Evolutionary conservation across 805 yeast species (phyloP).

Genomic region (Ogataea sp.): DNA sequence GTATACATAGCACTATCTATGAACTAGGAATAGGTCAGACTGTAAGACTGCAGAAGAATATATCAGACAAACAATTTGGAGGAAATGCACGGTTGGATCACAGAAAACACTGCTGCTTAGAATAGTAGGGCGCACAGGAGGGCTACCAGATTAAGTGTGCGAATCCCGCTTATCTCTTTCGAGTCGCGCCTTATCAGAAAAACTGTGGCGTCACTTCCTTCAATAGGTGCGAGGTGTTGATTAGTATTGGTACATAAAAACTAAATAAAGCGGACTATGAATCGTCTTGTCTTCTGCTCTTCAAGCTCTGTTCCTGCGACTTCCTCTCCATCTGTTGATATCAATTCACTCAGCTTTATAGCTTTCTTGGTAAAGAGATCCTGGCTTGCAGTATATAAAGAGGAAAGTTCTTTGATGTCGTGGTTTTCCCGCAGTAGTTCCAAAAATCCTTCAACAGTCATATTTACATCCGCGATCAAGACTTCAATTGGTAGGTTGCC

Average conservation of each 20-base stretch:
- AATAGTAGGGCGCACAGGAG: too few species aligned
- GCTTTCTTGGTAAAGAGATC: constrained; percentile 17
- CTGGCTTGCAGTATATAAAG: constrained; percentile 10
- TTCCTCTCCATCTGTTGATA: neutral
- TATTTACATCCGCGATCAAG: constrained; percentile 1
- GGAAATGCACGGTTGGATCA: too few species aligned
- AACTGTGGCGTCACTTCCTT: constrained; percentile 1
- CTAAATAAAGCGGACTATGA: neutral
- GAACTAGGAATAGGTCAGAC: too few species aligned
- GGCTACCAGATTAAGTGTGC: too few species aligned
- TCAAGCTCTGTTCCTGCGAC: neutral
- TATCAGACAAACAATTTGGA: too few species aligned
- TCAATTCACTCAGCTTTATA: neutral
- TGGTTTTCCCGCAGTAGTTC: constrained; percentile 6
- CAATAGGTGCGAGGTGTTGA: neutral
- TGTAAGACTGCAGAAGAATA: too few species aligned
- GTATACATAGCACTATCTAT: too few species aligned
- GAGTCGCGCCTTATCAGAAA: neutral
- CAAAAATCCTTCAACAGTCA: constrained; percentile 11
- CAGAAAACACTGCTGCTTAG: too few species aligned
- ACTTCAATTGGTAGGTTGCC: constrained; percentile 30
- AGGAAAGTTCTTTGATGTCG: constrained; percentile 10
- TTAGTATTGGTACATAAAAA: neutral
- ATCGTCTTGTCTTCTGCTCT: neutral
- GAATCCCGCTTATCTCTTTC: too few species aligned